A percentile compares a stretch with the other conserved stretches of the same genome.
phyloP scores from a whole-genome alignment of 371 early-diverging fungal genomes.

The Mucor saturninus region DNA sequence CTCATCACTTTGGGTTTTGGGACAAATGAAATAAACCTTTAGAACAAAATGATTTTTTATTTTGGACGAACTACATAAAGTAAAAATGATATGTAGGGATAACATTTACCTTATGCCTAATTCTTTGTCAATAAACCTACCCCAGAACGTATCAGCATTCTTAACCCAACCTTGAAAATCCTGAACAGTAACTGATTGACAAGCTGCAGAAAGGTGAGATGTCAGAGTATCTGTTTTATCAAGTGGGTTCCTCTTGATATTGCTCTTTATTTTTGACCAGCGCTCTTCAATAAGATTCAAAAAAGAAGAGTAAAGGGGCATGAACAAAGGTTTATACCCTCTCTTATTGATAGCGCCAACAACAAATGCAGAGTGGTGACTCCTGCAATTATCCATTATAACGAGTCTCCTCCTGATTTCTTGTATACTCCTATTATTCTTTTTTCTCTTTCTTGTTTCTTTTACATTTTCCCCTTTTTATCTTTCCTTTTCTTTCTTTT shows the following conservation, averaged over 20 bases:
- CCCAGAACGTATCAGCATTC: constrained; percentile 17
- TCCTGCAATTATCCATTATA: constrained; percentile 18
- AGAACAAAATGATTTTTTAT: too few species aligned
- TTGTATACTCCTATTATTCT: constrained; percentile 3
- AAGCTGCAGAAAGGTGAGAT: constrained; percentile 21
- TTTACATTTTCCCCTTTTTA: not conserved
- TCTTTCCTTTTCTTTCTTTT: not conserved
- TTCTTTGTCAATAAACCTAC: constrained; percentile 17
- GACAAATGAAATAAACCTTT: too few species aligned
- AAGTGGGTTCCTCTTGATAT: constrained; percentile 18
- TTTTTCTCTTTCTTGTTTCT: not conserved
- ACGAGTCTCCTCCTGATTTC: constrained; percentile 3
- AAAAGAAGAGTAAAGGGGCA: constrained; percentile 23
- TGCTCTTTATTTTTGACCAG: constrained; percentile 20
- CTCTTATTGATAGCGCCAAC: constrained; percentile 15
- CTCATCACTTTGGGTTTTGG: too few species aligned
- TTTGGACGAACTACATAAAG: too few species aligned
- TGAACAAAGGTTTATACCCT: constrained; percentile 18
- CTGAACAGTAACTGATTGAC: constrained; percentile 2
- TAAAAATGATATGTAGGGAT: too few species aligned
- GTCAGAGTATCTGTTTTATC: constrained; percentile 20
- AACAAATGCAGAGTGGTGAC: constrained; percentile 14
- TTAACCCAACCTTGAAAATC: constrained; percentile 21
- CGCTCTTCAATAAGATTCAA: constrained; percentile 25
- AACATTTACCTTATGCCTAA: constrained; percentile 6